These are phyloP conservation scores for Suhomyces canberraensis DNA, from an alignment of 805 yeast genomes.

Conservation along the genomic window DNA sequence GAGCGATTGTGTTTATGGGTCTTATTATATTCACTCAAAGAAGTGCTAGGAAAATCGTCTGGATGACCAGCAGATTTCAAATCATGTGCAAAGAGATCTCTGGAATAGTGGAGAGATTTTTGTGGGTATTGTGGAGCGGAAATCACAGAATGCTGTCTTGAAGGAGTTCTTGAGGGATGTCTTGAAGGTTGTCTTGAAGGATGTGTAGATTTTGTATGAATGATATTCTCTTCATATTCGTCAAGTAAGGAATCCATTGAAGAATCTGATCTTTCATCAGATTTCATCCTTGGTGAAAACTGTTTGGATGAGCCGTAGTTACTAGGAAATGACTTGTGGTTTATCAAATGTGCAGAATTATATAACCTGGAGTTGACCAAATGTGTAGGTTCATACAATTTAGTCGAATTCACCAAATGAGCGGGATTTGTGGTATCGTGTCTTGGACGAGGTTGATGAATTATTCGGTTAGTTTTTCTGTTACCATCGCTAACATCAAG, in stretches of 20 bases:
- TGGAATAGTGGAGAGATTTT: conserved; percentile 1
- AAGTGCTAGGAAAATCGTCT: conserved; percentile 31
- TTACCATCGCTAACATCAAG: conserved; percentile 15
- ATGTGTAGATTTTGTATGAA: conserved; percentile 25
- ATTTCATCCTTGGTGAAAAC: not conserved
- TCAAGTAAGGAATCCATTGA: conserved; percentile 42
- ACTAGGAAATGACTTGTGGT: not conserved
- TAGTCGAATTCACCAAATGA: too few species aligned
- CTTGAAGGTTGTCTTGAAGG: conserved; percentile 26
- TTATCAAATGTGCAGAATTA: too few species aligned
- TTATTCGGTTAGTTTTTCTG: not conserved
- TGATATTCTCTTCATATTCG: conserved; percentile 43
- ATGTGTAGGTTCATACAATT: too few species aligned
- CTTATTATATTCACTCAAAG: conserved; percentile 34
- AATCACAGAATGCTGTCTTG: conserved; percentile 2
- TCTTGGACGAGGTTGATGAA: conserved; percentile 5
- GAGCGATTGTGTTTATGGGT: conserved; percentile 22
- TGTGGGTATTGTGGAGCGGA: not conserved
- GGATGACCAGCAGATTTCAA: not conserved
- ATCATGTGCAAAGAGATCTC: conserved; percentile 8
- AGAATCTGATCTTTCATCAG: conserved; percentile 13
- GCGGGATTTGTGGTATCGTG: too few species aligned
- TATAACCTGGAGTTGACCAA: too few species aligned
- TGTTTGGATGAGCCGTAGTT: too few species aligned
- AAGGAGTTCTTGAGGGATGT: conserved; percentile 2